Conservation (phyloP, 441 rosid genomes). For the Brassica hybrid region DNA sequence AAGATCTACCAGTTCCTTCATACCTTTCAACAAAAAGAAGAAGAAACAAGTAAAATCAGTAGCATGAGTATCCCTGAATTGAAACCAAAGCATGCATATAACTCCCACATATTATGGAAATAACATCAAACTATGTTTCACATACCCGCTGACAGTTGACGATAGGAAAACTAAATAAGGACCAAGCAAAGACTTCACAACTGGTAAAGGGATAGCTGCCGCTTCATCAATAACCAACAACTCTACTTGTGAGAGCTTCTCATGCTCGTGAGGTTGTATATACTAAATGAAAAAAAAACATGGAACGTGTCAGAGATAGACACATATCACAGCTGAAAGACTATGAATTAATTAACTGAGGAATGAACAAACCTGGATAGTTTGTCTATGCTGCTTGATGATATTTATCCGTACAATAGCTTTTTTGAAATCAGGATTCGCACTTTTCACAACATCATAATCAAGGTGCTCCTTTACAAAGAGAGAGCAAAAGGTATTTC, state of each 20-base stretch:
- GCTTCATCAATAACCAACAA: slow-evolving; percentile 98
- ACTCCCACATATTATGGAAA: neutral
- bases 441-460: slow-evolving; percentile 86
- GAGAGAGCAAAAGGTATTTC: slow-evolving; percentile 11
- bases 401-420: slow-evolving; percentile 83
- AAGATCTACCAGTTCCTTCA: slow-evolving; percentile 99
- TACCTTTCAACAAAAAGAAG: slow-evolving; percentile 55
- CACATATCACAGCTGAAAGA: slow-evolving; percentile 22
- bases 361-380: slow-evolving; percentile 74
- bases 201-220: slow-evolving; percentile 96
- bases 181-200: slow-evolving; percentile 94
- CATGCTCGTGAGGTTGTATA: slow-evolving; percentile 93
- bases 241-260: slow-evolving; percentile 98
- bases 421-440: slow-evolving; percentile 76
- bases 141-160: slow-evolving; percentile 98
- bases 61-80: neutral
- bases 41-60: slow-evolving; percentile 16
- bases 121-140: slow-evolving; percentile 13
- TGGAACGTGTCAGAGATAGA: slow-evolving; percentile 19
- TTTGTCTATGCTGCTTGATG: slow-evolving; percentile 91
- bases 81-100: slow-evolving; percentile 16
- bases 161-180: slow-evolving; percentile 96
- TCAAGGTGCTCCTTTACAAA: slow-evolving; percentile 82
- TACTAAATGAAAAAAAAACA: slow-evolving; percentile 58
- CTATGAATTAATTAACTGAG: slow-evolving; percentile 7